Conservation (phyloP, 1,284 basidiomycete genomes). For the Leccinum pseudoinsigne region DNA sequence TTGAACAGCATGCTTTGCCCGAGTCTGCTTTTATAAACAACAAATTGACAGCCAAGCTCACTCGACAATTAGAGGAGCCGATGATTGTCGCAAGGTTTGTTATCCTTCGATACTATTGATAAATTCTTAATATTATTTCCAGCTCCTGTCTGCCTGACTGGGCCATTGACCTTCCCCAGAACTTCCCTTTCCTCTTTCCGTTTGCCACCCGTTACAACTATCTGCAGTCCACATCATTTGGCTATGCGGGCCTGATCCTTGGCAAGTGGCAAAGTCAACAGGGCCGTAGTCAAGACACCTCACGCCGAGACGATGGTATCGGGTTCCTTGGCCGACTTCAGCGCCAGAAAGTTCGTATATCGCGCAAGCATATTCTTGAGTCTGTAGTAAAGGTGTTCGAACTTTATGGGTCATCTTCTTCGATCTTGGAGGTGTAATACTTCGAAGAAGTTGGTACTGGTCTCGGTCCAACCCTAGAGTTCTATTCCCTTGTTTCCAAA, state of each 20-base stretch:
- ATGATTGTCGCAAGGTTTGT: slow-evolving; percentile 95
- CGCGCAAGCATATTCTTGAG: slow-evolving; percentile 91
- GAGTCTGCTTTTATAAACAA: slow-evolving; percentile 95
- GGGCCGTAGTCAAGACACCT: slow-evolving; percentile 68
- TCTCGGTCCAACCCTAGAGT: slow-evolving; percentile 97
- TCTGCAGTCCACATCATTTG: slow-evolving; percentile 96
- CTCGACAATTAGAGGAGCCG: slow-evolving; percentile 96
- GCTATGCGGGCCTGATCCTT: slow-evolving; percentile 92
- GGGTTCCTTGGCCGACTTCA: slow-evolving; percentile 91
- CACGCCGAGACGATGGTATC: slow-evolving; percentile 85
- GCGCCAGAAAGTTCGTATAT: slow-evolving; percentile 96
- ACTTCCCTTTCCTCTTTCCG: slow-evolving; percentile 98
- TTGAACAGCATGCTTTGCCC: slow-evolving; percentile 56
- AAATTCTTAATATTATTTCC: slow-evolving; percentile 5
- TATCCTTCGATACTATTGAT: background rate
- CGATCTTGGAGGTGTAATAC: slow-evolving; percentile 96
- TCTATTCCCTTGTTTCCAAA: slow-evolving; percentile 92
- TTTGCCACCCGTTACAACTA: slow-evolving; percentile 97
- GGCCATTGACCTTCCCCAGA: slow-evolving; percentile 91
- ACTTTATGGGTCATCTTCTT: slow-evolving; percentile 91
- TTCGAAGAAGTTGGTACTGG: slow-evolving; percentile 99
- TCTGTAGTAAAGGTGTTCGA: slow-evolving; percentile 99
- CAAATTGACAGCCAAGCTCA: slow-evolving; percentile 96
- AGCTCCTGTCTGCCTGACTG: slow-evolving; percentile 96
- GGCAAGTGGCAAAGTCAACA: slow-evolving; percentile 89